Base-by-base conservation (phyloP, 306 rosid genomes). In the Notholithocarpus densiflorus region DNA sequence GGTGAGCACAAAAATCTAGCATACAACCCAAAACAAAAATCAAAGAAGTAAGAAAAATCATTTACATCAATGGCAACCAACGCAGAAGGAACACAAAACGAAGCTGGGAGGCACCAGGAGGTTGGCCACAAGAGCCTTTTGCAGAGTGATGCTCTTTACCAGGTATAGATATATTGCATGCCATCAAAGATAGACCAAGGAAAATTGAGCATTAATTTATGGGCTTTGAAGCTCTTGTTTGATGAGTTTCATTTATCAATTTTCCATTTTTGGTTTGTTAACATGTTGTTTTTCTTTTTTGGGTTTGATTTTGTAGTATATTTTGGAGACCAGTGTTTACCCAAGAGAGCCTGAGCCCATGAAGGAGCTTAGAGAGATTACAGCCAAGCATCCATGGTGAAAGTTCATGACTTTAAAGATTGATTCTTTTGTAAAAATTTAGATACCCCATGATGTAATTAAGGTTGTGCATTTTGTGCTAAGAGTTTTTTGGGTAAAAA, bases 121-220 rank as follows among this genome's bases (percentile, higher is more conserved):
- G 98, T 94, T 74, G 98, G 98, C 82, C 98, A 94, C 92, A 94
- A 94, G 88, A 94, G 98, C 78, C 97, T 94, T 78, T 86, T 94
- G 45, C 98, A 92, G 61, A 94, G 97, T 76, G 98, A 94, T 87
- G 98, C 92, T 82, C 96, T 94, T 27, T 94, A 90, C 71, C 98
- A 94, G 97, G 97, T 88, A 84, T 3, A 19, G 14, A 26, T 61
- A 1, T 64, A 12, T 2, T 12, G 53, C 53, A 48, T 29, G 17
- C 52, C 56, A 1, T 10, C 60, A 45, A 57, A 21, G 60, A 23
- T 13, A n/a, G 29, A 23, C 0, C 1, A 11, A 14, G 29, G 52
- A 66, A 1, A 5, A 23, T 71, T 8, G 51, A 12, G 8, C 52
- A 20, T 31, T n/a, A n/a, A n/a, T n/a, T 29, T 15, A 64, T 24